Conservation (phyloP, 2,329 filamentous ascomycete genomes). For the Exophiala xenobiotica region DNA sequence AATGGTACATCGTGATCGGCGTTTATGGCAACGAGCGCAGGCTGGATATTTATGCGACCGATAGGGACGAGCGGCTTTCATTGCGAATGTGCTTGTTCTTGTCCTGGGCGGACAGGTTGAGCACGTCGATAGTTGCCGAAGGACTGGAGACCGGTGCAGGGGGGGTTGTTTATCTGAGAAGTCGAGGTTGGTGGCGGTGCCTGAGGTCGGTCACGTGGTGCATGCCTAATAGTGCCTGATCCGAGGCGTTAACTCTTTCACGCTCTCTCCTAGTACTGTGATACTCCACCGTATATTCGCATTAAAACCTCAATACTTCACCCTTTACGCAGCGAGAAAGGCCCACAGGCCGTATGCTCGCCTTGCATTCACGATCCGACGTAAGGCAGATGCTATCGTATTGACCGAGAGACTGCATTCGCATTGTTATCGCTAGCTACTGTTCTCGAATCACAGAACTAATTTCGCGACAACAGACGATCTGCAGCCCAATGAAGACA, state of each 20-base stretch:
- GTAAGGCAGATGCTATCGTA: no score
- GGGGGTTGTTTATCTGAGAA: background rate
- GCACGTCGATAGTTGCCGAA: background rate
- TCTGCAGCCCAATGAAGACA: slow-evolving; percentile 1
- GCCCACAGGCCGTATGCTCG: no score
- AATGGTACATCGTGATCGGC: slow-evolving; percentile 62
- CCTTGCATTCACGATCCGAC: no score
- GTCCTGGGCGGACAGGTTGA: slow-evolving; percentile 1
- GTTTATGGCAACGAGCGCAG: slow-evolving; percentile 59
- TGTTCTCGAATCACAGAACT: slow-evolving; percentile 8
- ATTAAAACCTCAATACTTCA: no score
- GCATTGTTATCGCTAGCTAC: background rate
- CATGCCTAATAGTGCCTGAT: no score
- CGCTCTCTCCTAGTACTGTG: no score
- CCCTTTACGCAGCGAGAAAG: no score
- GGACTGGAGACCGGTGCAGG: background rate
- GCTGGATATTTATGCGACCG: slow-evolving; percentile 62
- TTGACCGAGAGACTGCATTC: no score
- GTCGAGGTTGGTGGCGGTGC: background rate
- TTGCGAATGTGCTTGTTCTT: background rate
- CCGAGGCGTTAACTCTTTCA: no score
- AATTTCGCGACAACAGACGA: slow-evolving; percentile 11
- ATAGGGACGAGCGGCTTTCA: slow-evolving; percentile 51
- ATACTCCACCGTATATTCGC: no score
- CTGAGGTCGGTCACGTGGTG: slow-evolving; percentile 1